Percentiles rank a stretch among this genome's conserved stretches.
phyloP scores from a whole-genome alignment of 1,284 basidiomycete species.

The Sutorius eximius region DNA sequence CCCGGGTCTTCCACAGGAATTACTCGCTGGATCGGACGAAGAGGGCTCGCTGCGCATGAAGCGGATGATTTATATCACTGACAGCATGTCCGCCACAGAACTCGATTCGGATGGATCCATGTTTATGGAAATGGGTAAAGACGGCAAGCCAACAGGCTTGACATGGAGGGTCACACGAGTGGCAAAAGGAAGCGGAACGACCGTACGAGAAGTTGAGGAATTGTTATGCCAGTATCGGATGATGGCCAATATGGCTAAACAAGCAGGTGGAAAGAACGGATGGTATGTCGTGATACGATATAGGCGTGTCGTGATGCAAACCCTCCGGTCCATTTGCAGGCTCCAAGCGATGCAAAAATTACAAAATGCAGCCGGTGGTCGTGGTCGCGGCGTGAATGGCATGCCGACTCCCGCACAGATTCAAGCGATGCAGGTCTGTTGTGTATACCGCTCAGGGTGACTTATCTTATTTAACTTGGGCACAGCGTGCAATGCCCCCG shows the following conservation, averaged over 20 bases:
- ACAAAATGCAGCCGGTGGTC: conserved; percentile 82
- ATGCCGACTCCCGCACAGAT: conserved; percentile 92
- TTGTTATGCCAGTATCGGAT: conserved; percentile 92
- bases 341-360: conserved; percentile 88
- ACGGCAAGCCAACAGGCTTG: conserved; percentile 78
- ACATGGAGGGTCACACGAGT: conserved; percentile 89
- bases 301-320: conserved; percentile 2
- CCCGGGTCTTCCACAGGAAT: conserved; percentile 88
- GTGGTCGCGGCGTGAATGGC: conserved; percentile 79
- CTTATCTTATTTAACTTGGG: conserved; percentile 10
- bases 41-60: conserved; percentile 92
- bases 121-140: conserved; percentile 83
- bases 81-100: conserved; percentile 93
- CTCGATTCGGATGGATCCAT: conserved; percentile 94
- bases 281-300: conserved; percentile 50
- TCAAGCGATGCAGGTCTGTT: conserved; percentile 81
- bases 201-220: conserved; percentile 95
- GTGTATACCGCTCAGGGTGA: conserved; percentile 1
- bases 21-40: conserved; percentile 89
- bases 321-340: conserved; percentile 40
- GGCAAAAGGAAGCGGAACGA: conserved; percentile 93
- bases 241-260: conserved; percentile 98
- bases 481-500: conserved; percentile 81
- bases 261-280: conserved; percentile 95
- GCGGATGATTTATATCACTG: conserved; percentile 98